phyloP scores from a whole-genome alignment of 108 stramenopile genomes.

The Nannochloropsis granulata region DNA sequence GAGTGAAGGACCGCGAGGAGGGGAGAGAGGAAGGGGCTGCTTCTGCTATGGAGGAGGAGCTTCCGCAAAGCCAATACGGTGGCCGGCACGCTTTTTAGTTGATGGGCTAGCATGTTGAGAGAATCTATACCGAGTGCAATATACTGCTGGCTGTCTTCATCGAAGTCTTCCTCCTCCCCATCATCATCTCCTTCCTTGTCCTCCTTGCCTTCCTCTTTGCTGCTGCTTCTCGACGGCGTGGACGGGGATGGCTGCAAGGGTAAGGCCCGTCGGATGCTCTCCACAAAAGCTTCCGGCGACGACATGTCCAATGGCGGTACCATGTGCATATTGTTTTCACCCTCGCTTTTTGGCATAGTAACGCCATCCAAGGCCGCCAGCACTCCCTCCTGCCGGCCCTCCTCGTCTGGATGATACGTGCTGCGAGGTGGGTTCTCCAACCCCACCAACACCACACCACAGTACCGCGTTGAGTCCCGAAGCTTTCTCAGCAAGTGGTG shows the following conservation, averaged over 20 bases:
- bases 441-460: background rate
- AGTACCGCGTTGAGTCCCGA: background rate
- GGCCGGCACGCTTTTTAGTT: background rate
- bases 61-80: background rate
- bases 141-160: background rate
- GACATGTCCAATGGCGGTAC: background rate
- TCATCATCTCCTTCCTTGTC: background rate
- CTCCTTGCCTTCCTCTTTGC: background rate
- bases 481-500: background rate
- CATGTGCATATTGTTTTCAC: background rate
- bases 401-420: background rate
- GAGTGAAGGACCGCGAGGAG: background rate
- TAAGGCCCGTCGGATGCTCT: background rate
- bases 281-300: background rate
- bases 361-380: background rate
- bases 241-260: background rate
- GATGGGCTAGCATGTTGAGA: background rate
- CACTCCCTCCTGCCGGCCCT: background rate
- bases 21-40: background rate
- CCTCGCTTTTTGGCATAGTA: background rate
- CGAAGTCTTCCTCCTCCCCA: background rate
- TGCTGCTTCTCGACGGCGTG: background rate
- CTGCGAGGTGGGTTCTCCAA: background rate
- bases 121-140: background rate
- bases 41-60: background rate